These are phyloP conservation scores for Lodderomyces orthopsilosis DNA, from an alignment of 1,139 yeast genomes.

Conservation along the genomic window DNA sequence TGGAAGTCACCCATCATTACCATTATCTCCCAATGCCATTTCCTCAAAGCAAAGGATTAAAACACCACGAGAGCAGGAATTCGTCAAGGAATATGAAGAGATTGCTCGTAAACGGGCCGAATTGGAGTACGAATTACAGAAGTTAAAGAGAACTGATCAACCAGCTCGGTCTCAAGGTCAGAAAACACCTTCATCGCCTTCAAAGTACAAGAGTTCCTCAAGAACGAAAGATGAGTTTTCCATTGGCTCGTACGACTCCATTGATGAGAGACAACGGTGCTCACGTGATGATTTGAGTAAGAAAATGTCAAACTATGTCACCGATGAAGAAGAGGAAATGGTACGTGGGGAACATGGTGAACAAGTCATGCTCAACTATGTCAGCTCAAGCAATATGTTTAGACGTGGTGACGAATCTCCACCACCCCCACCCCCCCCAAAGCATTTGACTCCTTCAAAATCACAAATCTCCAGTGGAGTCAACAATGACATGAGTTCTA, in stretches of 20 bases:
- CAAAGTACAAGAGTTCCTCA: background rate
- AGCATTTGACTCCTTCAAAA: slow-evolving; percentile 19
- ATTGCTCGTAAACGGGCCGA: slow-evolving; percentile 36
- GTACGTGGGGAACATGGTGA: slow-evolving; percentile 5
- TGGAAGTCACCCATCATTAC: background rate
- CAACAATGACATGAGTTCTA: background rate
- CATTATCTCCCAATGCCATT: background rate
- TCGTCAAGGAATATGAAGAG: slow-evolving; percentile 25
- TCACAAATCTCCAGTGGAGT: background rate
- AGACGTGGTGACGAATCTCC: slow-evolving; percentile 20
- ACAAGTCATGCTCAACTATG: slow-evolving; percentile 8
- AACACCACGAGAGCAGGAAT: slow-evolving; percentile 10
- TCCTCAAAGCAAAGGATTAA: background rate
- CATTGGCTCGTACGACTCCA: slow-evolving; percentile 25
- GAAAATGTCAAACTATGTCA: slow-evolving; percentile 27
- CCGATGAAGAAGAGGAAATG: slow-evolving; percentile 26
- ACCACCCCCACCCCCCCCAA: slow-evolving; percentile 58
- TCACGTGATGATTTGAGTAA: slow-evolving; percentile 40
- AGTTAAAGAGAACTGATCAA: slow-evolving; percentile 24
- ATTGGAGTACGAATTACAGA: slow-evolving; percentile 40
- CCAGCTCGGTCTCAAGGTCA: background rate
- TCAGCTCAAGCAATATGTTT: slow-evolving; percentile 9
- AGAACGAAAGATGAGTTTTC: slow-evolving; percentile 14
- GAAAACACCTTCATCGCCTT: background rate
- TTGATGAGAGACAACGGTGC: slow-evolving; percentile 34